Evolutionary conservation across 192 early-diverging fungal species (phyloP).

Genomic region (Podila epigama): DNA sequence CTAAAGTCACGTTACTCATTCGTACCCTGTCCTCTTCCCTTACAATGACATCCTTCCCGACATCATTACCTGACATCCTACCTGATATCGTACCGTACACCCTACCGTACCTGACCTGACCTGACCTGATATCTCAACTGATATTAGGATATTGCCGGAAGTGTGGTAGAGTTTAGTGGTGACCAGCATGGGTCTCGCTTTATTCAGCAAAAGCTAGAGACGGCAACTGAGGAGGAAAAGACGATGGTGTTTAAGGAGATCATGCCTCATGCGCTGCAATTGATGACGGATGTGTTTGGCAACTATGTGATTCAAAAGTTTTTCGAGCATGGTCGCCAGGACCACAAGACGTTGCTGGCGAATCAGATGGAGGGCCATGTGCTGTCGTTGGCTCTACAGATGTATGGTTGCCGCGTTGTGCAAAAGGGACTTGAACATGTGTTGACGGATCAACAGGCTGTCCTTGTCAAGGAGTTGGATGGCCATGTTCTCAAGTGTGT

Average conservation of each 20-base stretch:
- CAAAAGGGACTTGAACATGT: conserved; percentile 98
- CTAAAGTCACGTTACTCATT: no score
- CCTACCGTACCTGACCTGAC: no score
- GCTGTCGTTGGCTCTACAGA: conserved; percentile 91
- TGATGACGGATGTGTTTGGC: conserved; percentile 99
- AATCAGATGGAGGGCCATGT: conserved; percentile 98
- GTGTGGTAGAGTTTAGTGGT: conserved; percentile 97
- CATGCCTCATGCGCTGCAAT: conserved; percentile 84
- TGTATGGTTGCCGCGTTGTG: conserved; percentile 99
- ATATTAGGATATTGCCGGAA: conserved; percentile 86
- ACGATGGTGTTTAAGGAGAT: conserved; percentile 98
- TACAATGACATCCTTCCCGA: no score
- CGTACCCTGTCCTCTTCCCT: no score
- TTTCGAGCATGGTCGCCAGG: conserved; percentile 97
- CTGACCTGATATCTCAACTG: no score
- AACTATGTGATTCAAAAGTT: conserved; percentile 99
- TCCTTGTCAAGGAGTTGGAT: conserved; percentile 90
- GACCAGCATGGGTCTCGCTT: conserved; percentile 99
- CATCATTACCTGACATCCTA: no score
- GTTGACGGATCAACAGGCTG: conserved; percentile 87
- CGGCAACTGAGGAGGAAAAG: conserved; percentile 91
- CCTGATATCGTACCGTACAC: no score
- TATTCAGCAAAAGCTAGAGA: conserved; percentile 98
- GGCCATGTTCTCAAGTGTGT: conserved; percentile 98
- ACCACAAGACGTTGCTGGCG: conserved; percentile 92